Conservation (phyloP, 176 grass and related monocot genomes). For the Rhynchospora breviuscula region DNA sequence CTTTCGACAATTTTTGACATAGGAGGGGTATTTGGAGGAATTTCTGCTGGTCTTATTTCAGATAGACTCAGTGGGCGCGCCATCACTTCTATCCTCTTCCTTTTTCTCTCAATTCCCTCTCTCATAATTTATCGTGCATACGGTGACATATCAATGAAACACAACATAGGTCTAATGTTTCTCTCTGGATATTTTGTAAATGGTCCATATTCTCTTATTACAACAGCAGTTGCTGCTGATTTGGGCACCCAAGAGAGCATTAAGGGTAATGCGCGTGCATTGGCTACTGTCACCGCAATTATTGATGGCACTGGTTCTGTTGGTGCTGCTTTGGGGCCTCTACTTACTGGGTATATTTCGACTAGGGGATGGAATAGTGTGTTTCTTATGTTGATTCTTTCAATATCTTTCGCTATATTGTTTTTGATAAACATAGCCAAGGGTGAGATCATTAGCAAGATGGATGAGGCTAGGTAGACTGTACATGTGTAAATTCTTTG, state of each 20-base stretch:
- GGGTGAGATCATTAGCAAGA: constrained; percentile 57
- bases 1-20: constrained; percentile 81
- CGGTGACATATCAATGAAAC: constrained; percentile 66
- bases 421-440: constrained; percentile 77
- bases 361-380: constrained; percentile 93
- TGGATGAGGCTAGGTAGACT: constrained; percentile 33
- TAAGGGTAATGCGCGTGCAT: constrained; percentile 74
- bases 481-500: neutral
- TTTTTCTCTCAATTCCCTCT: constrained; percentile 70
- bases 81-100: constrained; percentile 63
- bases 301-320: constrained; percentile 86
- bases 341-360: constrained; percentile 91
- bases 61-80: constrained; percentile 56
- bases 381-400: constrained; percentile 84
- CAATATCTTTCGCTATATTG: constrained; percentile 61
- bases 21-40: constrained; percentile 82
- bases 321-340: constrained; percentile 73
- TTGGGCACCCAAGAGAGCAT: constrained; percentile 72
- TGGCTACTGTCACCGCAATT: constrained; percentile 86
- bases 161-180: constrained; percentile 84
- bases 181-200: constrained; percentile 89
- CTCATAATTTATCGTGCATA: constrained; percentile 73
- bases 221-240: constrained; percentile 87
- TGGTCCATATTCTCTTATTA: constrained; percentile 95
- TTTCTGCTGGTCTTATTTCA: constrained; percentile 73